Conservation (phyloP, 1,284 basidiomycete species). For the Earliella scabrosa region DNA sequence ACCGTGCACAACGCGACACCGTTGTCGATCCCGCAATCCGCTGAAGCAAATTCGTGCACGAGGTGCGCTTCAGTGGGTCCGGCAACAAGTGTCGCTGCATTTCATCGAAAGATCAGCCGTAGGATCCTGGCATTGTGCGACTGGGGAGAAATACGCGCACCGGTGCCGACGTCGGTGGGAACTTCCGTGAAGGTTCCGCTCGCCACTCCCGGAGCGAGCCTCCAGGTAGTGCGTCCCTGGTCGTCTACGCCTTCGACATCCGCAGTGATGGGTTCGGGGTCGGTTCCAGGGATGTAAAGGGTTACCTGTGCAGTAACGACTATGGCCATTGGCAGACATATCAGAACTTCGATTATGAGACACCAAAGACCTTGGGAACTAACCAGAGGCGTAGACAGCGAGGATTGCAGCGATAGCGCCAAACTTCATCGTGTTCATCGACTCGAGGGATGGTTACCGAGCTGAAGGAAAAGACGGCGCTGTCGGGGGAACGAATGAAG, state of each 20-base stretch:
- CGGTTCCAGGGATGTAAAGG: conserved; percentile 49
- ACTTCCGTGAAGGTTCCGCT: conserved; percentile 38
- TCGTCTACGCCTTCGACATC: conserved; percentile 42
- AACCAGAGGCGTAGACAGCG: too few species aligned
- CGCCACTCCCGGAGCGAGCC: conserved; percentile 40
- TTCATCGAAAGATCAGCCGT: not conserved
- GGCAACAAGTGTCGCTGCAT: conserved; percentile 33
- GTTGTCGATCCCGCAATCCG: conserved; percentile 30
- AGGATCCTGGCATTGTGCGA: too few species aligned
- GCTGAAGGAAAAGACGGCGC: too few species aligned
- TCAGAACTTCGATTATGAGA: too few species aligned
- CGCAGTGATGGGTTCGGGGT: conserved; percentile 47
- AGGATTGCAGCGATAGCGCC: too few species aligned
- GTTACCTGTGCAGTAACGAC: conserved; percentile 36
- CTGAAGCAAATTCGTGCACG: conserved; percentile 26
- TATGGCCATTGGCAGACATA: conserved; percentile 1
- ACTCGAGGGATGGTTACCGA: too few species aligned
- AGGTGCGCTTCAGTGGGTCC: conserved; percentile 32
- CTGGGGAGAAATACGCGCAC: conserved; percentile 32
- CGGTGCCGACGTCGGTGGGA: conserved; percentile 38
- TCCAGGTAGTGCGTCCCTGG: conserved; percentile 47
- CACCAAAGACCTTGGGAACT: too few species aligned
- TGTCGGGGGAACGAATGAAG: too few species aligned
- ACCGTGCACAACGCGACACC: conserved; percentile 31
- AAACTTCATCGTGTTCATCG: too few species aligned